Percentiles rank a stretch among this genome's conserved stretches.
These are phyloP conservation scores for Ogataea chonburiensis DNA, from an alignment of 805 yeast genomes.

Conservation along the genomic window DNA sequence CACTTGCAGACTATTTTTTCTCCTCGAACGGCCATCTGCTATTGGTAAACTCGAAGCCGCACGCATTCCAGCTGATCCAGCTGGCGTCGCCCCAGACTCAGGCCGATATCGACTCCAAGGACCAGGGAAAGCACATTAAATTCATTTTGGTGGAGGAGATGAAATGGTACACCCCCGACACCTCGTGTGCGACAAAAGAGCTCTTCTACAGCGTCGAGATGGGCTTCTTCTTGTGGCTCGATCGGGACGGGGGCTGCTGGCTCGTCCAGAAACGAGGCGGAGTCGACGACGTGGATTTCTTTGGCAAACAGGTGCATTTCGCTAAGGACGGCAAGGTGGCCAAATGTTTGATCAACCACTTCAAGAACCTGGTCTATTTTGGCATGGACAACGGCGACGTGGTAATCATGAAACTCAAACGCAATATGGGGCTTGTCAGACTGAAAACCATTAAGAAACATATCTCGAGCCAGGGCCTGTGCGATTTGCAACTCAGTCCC, in stretches of 20 bases:
- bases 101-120: constrained; percentile 21
- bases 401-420: constrained; percentile 37
- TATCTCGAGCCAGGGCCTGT: constrained; percentile 35
- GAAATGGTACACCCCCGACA: constrained; percentile 32
- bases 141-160: constrained; percentile 32
- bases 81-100: constrained; percentile 18
- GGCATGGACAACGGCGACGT: constrained; percentile 39
- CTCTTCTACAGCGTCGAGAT: constrained; percentile 25
- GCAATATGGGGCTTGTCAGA: constrained; percentile 30
- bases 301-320: constrained; percentile 27
- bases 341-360: constrained; percentile 38
- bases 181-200: constrained; percentile 14
- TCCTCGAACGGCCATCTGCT: constrained; percentile 26
- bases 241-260: constrained; percentile 32
- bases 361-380: constrained; percentile 41
- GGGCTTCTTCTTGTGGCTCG: constrained; percentile 33
- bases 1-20: constrained; percentile 31
- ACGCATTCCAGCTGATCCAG: constrained; percentile 36
- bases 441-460: constrained; percentile 36
- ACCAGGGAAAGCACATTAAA: constrained; percentile 27
- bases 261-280: constrained; percentile 20
- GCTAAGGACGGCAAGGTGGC: constrained; percentile 15
- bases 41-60: constrained; percentile 32
- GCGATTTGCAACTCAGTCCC: constrained; percentile 29
- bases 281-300: constrained; percentile 18